Conservation (phyloP, 345 rosid species). For the Salix dunnii region DNA sequence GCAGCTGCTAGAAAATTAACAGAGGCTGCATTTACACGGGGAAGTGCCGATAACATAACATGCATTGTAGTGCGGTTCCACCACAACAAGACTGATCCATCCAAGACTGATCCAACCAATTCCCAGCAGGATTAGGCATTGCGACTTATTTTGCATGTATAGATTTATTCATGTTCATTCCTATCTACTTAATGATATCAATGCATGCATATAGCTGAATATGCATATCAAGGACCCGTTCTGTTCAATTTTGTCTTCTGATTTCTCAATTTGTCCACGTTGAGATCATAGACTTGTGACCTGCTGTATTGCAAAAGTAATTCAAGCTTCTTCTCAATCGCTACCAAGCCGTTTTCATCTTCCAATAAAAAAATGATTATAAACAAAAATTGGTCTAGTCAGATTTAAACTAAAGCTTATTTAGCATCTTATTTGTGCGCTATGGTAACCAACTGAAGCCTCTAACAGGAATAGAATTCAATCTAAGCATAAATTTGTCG, state of each 20-base stretch:
- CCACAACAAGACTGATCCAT: slow-evolving; percentile 41
- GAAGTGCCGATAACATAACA: slow-evolving; percentile 96
- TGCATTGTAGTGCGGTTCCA: slow-evolving; percentile 87
- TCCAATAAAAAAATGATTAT: not conserved
- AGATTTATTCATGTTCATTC: slow-evolving; percentile 15
- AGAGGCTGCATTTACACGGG: slow-evolving; percentile 73
- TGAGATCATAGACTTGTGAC: not conserved
- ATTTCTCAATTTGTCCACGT: not conserved
- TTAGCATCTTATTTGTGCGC: not conserved
- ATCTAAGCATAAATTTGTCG: too few relatives aligned
- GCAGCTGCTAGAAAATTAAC: slow-evolving; percentile 81
- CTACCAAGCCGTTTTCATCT: not conserved
- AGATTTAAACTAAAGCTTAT: not conserved
- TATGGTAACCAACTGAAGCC: not conserved
- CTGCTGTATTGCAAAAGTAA: not conserved
- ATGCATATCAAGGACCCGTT: slow-evolving; percentile 31
- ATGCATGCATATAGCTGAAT: slow-evolving; percentile 27
- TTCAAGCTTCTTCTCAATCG: not conserved
- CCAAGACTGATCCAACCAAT: slow-evolving; percentile 30
- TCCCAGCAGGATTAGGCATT: slow-evolving; percentile 25
- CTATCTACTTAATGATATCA: slow-evolving; percentile 13
- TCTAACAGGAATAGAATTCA: not conserved
- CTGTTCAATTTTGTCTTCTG: slow-evolving; percentile 32
- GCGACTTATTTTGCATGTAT: slow-evolving; percentile 16
- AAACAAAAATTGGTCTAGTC: not conserved